A percentile compares a stretch with the other conserved stretches of the same genome.
Conservation (phyloP, 805 yeast species). For the Wickerhamiella domercqiae region DNA sequence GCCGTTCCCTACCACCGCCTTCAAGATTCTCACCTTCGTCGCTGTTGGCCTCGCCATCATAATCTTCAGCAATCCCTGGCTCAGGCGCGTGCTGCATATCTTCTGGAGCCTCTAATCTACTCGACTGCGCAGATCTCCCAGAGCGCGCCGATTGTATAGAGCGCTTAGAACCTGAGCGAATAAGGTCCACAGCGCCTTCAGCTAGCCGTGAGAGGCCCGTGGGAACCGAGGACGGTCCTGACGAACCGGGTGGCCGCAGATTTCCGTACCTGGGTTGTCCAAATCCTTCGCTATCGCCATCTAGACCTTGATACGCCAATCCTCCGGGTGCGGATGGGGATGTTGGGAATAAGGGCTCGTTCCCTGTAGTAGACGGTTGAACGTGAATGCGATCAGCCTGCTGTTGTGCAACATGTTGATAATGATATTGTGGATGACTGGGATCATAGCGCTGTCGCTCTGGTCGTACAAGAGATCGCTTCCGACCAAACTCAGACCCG, state of each 20-base stretch:
- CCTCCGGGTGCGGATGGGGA: background rate
- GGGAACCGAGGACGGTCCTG: background rate
- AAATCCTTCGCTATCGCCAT: no score
- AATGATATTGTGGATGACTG: constrained; percentile 64
- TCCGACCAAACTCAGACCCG: constrained; percentile 23
- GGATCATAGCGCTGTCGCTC: constrained; percentile 58
- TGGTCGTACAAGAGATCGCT: constrained; percentile 66
- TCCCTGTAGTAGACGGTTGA: constrained; percentile 55
- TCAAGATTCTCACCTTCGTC: background rate
- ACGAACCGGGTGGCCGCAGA: background rate
- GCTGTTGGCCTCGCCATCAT: background rate
- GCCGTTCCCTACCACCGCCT: background rate
- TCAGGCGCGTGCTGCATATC: background rate
- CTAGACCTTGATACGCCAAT: background rate
- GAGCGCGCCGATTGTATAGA: background rate
- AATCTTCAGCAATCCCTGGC: background rate
- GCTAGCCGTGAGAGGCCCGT: no score
- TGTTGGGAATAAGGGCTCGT: constrained; percentile 34
- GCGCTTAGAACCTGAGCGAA: no score
- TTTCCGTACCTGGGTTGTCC: constrained; percentile 2
- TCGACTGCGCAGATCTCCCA: no score
- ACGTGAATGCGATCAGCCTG: constrained; percentile 41
- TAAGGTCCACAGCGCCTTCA: no score
- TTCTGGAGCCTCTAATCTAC: no score
- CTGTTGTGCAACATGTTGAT: constrained; percentile 56